Conservation (phyloP, 176 grass and related monocot genomes). For the Pharus latifolius region DNA sequence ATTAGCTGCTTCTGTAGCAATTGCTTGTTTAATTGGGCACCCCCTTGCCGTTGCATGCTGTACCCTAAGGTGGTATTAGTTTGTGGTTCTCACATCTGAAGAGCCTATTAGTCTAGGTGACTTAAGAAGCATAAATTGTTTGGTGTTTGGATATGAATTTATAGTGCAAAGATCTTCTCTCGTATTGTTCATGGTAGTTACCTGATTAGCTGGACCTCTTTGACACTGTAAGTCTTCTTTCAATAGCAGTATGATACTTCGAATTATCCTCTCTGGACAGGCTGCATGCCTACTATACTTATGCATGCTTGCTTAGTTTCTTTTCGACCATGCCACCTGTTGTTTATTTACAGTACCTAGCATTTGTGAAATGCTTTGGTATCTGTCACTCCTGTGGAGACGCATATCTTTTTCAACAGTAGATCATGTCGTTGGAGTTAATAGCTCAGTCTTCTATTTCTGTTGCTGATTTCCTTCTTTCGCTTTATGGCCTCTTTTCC, state of each 20-base stretch:
- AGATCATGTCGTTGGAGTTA: background rate
- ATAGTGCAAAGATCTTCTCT: background rate
- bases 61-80: background rate
- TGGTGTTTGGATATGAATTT: background rate
- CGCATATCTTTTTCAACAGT: background rate
- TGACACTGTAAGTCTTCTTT: no score
- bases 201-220: no score
- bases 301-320: background rate
- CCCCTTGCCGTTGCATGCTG: no score
- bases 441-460: no score
- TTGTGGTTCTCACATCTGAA: background rate
- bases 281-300: background rate
- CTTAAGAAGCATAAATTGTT: background rate
- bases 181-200: background rate
- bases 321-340: background rate
- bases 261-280: no score
- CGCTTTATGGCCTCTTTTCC: no score
- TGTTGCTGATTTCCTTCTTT: no score
- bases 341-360: no score
- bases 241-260: no score
- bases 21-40: background rate
- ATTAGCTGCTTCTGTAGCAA: no score
- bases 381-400: background rate
- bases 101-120: background rate
- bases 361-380: background rate